Percentiles rank a stretch among this genome's conserved stretches.
Conservation (phyloP, 2,329 filamentous ascomycete genomes). For the Mycosphaerelloides madeirae region DNA sequence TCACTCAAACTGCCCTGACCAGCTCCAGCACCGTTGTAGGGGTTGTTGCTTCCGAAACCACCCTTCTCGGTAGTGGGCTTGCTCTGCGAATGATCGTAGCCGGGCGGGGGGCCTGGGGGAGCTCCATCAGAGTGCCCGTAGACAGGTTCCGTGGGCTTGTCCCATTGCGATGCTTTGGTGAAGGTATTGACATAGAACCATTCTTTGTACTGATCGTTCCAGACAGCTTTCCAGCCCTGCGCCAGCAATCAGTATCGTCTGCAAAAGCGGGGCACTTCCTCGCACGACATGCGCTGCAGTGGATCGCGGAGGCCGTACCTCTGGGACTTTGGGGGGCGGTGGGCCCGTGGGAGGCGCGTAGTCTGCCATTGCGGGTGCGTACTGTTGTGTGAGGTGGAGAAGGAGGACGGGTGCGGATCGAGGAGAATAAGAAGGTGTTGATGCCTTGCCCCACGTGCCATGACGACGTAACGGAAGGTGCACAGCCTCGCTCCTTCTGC, state of each 20-base stretch:
- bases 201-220: slow-evolving; percentile 83
- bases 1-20: background rate
- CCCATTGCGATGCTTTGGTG: slow-evolving; percentile 89
- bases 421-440: too few species aligned
- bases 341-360: slow-evolving; percentile 32
- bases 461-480: too few species aligned
- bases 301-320: too few species aligned
- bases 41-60: slow-evolving; percentile 64
- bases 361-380: too few species aligned
- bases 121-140: slow-evolving; percentile 44
- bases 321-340: slow-evolving; percentile 23
- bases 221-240: slow-evolving; percentile 79
- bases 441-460: too few species aligned
- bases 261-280: background rate
- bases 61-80: slow-evolving; percentile 43
- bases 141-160: slow-evolving; percentile 68
- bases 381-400: too few species aligned
- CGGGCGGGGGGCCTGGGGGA: slow-evolving; percentile 59
- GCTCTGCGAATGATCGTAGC: slow-evolving; percentile 52
- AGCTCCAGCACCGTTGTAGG: slow-evolving; percentile 46
- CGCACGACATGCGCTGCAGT: too few species aligned
- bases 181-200: slow-evolving; percentile 91
- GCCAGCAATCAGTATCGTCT: slow-evolving; percentile 47
- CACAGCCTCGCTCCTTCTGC: too few species aligned
- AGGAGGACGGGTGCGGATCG: too few species aligned